phyloP scores from a whole-genome alignment of 2,329 filamentous ascomycete genomes.

The Fusarium caatingaense region DNA sequence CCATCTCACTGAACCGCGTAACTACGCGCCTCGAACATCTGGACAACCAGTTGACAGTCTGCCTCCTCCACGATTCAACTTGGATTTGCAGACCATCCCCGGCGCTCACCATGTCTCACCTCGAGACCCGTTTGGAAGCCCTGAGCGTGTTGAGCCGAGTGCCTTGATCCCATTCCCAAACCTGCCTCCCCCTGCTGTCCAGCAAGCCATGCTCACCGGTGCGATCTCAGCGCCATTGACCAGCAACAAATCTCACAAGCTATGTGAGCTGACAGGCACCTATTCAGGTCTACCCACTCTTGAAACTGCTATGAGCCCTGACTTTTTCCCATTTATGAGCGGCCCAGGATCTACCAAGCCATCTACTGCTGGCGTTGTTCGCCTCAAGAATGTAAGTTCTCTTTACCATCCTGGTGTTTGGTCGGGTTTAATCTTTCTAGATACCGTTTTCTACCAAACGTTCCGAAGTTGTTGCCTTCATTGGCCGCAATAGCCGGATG shows the following conservation, averaged over 20 bases:
- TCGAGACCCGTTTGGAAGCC: slow-evolving; percentile 38
- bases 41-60: slow-evolving; percentile 41
- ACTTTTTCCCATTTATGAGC: slow-evolving; percentile 62
- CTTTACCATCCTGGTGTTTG: no score
- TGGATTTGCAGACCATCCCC: slow-evolving; percentile 32
- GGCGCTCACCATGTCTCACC: not conserved
- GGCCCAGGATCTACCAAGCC: slow-evolving; percentile 48
- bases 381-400: slow-evolving; percentile 62
- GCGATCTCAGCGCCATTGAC: slow-evolving; percentile 26
- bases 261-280: slow-evolving; percentile 53
- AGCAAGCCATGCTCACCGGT: slow-evolving; percentile 29
- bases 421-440: slow-evolving; percentile 51
- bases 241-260: slow-evolving; percentile 50
- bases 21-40: slow-evolving; percentile 54
- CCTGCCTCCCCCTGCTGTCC: slow-evolving; percentile 17
- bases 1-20: slow-evolving; percentile 55
- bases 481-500: slow-evolving; percentile 68
- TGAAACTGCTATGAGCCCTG: slow-evolving; percentile 51
- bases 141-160: slow-evolving; percentile 6
- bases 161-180: slow-evolving; percentile 18
- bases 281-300: slow-evolving; percentile 51
- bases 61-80: slow-evolving; percentile 55
- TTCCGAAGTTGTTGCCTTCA: slow-evolving; percentile 67
- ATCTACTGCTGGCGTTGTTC: slow-evolving; percentile 58
- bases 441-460: slow-evolving; percentile 67